Percentiles rank a stretch among this genome's conserved stretches.
Evolutionary conservation across 257 asterid genomes (phyloP).

Genomic region (Solanum commersonii): DNA sequence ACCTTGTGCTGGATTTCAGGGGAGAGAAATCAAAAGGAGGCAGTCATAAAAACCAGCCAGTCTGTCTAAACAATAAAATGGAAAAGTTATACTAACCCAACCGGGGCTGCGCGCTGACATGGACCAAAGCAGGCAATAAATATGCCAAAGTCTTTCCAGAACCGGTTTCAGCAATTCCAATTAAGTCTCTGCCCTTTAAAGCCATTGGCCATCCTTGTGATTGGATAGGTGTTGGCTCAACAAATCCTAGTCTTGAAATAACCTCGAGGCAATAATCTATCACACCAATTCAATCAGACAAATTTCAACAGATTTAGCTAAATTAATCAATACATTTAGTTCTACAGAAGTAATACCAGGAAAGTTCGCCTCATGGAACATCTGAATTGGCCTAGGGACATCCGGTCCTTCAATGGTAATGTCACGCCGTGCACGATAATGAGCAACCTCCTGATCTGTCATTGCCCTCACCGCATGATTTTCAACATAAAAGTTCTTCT

Average conservation of each 20-base stretch:
- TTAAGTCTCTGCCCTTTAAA: conserved; percentile 76
- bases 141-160: conserved; percentile 90
- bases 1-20: conserved; percentile 45
- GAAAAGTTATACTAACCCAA: conserved; percentile 38
- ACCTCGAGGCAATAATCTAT: conserved; percentile 77
- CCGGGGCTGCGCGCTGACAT: conserved; percentile 80
- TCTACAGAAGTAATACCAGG: conserved; percentile 42
- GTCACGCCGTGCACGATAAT: conserved; percentile 63
- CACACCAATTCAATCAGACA: conserved; percentile 16
- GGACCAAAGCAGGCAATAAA: conserved; percentile 80
- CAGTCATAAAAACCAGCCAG: background rate
- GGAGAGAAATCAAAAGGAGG: background rate
- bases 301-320: background rate
- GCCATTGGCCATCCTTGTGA: conserved; percentile 99
- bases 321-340: background rate
- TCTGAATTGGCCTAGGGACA: conserved; percentile 73
- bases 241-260: conserved; percentile 67
- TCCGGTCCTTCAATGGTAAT: conserved; percentile 73
- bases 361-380: conserved; percentile 73
- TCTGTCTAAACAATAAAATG: background rate
- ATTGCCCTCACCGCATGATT: conserved; percentile 60
- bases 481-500: conserved; percentile 79
- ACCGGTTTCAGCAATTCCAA: conserved; percentile 97
- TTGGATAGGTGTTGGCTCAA: conserved; percentile 87
- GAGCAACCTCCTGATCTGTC: conserved; percentile 57